phyloP scores from a whole-genome alignment of 495 filamentous ascomycete genomes.

The Trichoderma parareesei region DNA sequence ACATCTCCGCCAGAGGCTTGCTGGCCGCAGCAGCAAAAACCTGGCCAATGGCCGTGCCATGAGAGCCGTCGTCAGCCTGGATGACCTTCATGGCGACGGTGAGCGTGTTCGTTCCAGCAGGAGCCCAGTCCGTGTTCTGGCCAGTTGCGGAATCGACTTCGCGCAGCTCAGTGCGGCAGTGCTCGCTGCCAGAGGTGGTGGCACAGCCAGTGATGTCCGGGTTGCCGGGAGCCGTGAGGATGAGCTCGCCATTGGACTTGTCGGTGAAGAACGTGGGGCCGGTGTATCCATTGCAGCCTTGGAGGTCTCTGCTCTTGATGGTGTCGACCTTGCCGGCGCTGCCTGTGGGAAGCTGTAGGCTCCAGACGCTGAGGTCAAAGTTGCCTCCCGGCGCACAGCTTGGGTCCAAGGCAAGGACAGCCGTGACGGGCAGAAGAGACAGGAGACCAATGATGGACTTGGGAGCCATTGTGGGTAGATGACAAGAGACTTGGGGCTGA shows the following conservation, averaged over 20 bases:
- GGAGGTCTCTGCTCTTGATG: conserved; percentile 21
- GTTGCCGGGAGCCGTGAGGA: conserved; percentile 27
- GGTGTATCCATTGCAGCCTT: conserved; percentile 28
- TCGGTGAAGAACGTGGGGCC: conserved; percentile 30
- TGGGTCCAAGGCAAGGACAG: conserved; percentile 15
- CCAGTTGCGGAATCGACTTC: conserved; percentile 25
- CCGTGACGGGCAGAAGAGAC: not conserved
- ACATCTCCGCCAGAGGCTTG: conserved; percentile 34
- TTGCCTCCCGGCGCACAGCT: conserved; percentile 32
- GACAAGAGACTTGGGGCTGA: too few species aligned
- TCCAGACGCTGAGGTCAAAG: conserved; percentile 26
- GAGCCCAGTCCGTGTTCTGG: conserved; percentile 19
- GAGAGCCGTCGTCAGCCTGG: conserved; percentile 21
- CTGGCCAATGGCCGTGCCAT: conserved; percentile 33
- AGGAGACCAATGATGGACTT: not conserved
- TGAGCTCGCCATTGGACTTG: conserved; percentile 22
- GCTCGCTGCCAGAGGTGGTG: conserved; percentile 28
- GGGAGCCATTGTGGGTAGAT: not conserved
- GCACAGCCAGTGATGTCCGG: conserved; percentile 26
- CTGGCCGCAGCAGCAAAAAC: conserved; percentile 23
- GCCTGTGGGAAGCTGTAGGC: conserved; percentile 33
- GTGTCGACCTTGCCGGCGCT: conserved; percentile 19
- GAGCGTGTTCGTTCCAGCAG: conserved; percentile 22
- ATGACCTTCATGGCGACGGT: conserved; percentile 21
- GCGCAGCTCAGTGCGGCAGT: conserved; percentile 36